Conservation (phyloP, 805 yeast species). For the Ascoidea asiatica region DNA sequence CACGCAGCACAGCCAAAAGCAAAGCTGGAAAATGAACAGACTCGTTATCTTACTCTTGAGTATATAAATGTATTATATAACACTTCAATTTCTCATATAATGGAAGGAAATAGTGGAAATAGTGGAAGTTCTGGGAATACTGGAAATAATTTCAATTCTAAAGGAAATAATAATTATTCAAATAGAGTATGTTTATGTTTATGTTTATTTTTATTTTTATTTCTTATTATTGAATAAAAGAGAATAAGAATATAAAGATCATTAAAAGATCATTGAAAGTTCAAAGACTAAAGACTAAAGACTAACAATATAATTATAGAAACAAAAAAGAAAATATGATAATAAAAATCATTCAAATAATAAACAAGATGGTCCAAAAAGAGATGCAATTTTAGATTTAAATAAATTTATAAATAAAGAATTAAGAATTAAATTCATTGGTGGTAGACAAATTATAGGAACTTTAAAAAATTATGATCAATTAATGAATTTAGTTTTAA, state of each 20-base stretch:
- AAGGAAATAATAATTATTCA: too few species aligned
- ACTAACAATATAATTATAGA: constrained; percentile 1
- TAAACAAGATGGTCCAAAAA: constrained; percentile 63
- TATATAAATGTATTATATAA: too few species aligned
- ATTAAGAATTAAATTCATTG: constrained; percentile 68
- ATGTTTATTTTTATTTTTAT: too few species aligned
- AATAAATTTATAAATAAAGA: constrained; percentile 60
- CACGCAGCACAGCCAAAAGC: too few species aligned
- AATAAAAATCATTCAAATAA: constrained; percentile 16
- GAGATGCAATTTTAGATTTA: constrained; percentile 79
- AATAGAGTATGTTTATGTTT: too few species aligned
- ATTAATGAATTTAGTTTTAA: constrained; percentile 66
- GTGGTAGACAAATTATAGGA: constrained; percentile 80
- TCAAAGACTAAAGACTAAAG: too few species aligned
- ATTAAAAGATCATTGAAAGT: constrained; percentile 1
- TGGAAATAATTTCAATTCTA: too few species aligned
- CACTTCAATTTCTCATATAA: too few species aligned
- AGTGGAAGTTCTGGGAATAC: too few species aligned
- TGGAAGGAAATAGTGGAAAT: too few species aligned
- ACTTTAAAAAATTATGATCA: constrained; percentile 73
- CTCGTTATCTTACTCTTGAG: too few species aligned
- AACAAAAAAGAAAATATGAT: constrained; percentile 6
- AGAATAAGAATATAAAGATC: neutral
- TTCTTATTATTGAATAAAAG: neutral
- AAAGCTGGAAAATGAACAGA: too few species aligned